Evolutionary conservation across 2,329 filamentous ascomycete genomes (phyloP).

Genomic region (Pestalotiopsis fici): DNA sequence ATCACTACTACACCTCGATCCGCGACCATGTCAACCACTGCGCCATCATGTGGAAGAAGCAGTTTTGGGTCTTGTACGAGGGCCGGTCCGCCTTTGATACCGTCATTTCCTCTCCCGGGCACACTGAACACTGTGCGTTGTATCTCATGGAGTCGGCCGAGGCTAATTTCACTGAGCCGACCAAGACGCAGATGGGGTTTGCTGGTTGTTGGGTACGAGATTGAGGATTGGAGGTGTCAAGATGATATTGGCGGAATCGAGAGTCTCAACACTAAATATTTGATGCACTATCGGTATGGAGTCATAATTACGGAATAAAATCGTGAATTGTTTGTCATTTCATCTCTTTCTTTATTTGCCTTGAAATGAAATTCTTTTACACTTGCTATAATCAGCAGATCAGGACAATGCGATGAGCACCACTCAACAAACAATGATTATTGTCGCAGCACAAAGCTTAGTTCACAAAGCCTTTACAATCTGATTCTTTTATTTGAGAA

Average conservation of each 20-base stretch:
- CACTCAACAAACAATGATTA: background rate
- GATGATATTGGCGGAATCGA: background rate
- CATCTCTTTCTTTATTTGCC: no score
- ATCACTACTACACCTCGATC: constrained; percentile 21
- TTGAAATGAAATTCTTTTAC: no score
- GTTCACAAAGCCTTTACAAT: background rate
- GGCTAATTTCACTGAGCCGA: constrained; percentile 15
- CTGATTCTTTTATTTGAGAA: background rate
- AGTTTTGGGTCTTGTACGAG: constrained; percentile 24
- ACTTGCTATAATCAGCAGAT: no score
- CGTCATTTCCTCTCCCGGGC: constrained; percentile 20
- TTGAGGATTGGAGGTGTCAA: background rate
- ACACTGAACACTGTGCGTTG: constrained; percentile 28
- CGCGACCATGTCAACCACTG: constrained; percentile 28
- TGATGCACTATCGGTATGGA: no score
- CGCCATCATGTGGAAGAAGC: constrained; percentile 25
- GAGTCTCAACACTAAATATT: background rate
- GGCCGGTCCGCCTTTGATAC: constrained; percentile 20
- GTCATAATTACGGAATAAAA: background rate
- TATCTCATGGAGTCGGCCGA: constrained; percentile 25
- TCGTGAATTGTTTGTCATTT: background rate
- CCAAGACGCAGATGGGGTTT: constrained; percentile 12
- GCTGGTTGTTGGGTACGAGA: constrained; percentile 6
- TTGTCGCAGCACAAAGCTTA: background rate
- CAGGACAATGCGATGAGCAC: background rate